Evolutionary conservation across 768 basidiomycete genomes (phyloP), one percentile per base, ranked within the genome.

Genomic region (Phlebiopsis flavidoalba): DNA sequence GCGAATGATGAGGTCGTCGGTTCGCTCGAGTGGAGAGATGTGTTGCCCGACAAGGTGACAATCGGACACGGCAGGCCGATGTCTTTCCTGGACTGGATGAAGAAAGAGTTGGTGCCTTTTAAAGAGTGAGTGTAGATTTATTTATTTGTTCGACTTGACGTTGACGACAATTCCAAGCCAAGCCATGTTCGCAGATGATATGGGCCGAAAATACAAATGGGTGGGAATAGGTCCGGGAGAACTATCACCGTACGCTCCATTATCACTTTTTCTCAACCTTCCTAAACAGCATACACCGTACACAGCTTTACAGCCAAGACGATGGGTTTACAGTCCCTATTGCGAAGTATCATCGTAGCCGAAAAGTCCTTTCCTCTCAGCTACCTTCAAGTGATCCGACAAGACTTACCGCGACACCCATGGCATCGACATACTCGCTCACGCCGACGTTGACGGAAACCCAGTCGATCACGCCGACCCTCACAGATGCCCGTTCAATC

Each of bases 131-230:
- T 67, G 15, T 15, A 26, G 35, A 14, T 15, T 12, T 59, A 19
- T 45, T 5, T 47, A 12, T 12, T 19, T 22, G 35, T n/a, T 36
- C 6, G 11, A 8, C 11, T n/a, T 17, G 35, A 31, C 50, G 45
- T 24, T 47, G 22, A 8, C 31, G 48, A 10, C n/a, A 17, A 3
- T 31, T 22, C 45, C 40, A 63, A 80, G 80, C 43, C 71, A 77
- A 3, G 75, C 77, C 5, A 63, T 66, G 17, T 74, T 79, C 62
- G 62, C 71, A 45, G 77, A 77, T 60, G 63, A 69, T 15, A 53
- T 54, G 8, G 74, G 73, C 3, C 68, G 74, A 46, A 70, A 70
- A 33, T 77, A 74, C 60, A 77, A 75, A 60, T 80, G 79, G 79
- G 77, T 76, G 53, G 77, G 76, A 8, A 73, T 73, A 60, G 69